A percentile compares a stretch with the other conserved stretches of the same genome.
Conservation (phyloP, 139 green algal genomes). For the Coccomyxa sp. region DNA sequence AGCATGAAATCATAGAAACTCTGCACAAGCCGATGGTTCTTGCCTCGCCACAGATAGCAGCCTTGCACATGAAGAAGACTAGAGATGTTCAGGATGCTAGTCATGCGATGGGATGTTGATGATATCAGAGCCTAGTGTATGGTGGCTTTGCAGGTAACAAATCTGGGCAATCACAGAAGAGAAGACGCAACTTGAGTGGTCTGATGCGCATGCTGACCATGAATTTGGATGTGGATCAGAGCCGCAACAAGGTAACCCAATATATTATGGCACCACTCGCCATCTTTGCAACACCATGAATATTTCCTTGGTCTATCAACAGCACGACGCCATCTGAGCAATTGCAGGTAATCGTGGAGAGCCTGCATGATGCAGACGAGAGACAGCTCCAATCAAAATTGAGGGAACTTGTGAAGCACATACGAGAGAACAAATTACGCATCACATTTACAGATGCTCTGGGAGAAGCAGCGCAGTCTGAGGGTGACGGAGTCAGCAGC, state of each 20-base stretch:
- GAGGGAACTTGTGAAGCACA: slow-evolving; percentile 48
- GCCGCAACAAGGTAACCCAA: neutral
- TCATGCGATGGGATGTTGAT: too few species aligned
- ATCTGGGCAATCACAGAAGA: too few species aligned
- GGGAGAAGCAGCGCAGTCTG: slow-evolving; percentile 5
- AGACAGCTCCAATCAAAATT: neutral
- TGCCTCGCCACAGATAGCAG: too few species aligned
- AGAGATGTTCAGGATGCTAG: too few species aligned
- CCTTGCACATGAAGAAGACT: too few species aligned
- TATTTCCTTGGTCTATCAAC: neutral
- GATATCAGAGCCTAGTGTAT: too few species aligned
- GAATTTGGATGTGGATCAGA: neutral
- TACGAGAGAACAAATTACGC: slow-evolving; percentile 55
- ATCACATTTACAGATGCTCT: slow-evolving; percentile 53
- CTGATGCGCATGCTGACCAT: neutral
- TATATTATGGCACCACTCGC: too few species aligned
- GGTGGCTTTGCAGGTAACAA: too few species aligned
- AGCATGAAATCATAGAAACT: too few species aligned
- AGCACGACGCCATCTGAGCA: neutral
- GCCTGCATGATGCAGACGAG: neutral
- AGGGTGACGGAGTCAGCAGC: slow-evolving; percentile 21
- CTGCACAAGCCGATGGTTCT: too few species aligned
- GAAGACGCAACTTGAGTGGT: too few species aligned
- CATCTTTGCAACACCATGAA: too few species aligned
- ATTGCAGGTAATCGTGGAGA: neutral